Conservation (phyloP, 2,329 filamentous ascomycete species). For the Botryotinia narcissicola region DNA sequence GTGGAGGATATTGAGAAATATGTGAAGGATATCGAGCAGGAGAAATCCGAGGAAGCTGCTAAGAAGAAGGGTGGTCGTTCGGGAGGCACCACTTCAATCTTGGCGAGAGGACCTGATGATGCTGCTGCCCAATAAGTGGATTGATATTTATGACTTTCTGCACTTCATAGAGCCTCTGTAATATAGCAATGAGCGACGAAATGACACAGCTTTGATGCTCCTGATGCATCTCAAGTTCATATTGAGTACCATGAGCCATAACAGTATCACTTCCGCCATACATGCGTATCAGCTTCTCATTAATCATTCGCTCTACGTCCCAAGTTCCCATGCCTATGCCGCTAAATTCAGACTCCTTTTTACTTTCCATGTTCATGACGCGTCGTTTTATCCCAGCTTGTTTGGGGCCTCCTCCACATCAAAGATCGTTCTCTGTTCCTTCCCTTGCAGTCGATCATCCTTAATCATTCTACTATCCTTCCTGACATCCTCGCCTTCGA, state of each 20-base stretch:
- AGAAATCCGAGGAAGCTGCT: conserved; percentile 98
- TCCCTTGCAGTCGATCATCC: conserved; percentile 70
- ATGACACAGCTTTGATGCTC: conserved; percentile 17
- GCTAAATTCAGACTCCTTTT: conserved; percentile 35
- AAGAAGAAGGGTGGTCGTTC: conserved; percentile 88
- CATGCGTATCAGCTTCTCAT: conserved; percentile 13
- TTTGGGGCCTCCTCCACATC: conserved; percentile 73
- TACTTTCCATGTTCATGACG: not conserved
- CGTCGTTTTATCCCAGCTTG: conserved; percentile 62
- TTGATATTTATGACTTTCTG: conserved; percentile 25
- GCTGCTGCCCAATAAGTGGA: conserved; percentile 27
- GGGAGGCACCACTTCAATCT: conserved; percentile 70
- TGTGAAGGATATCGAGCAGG: conserved; percentile 98
- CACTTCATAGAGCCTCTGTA: conserved; percentile 37
- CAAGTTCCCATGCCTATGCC: conserved; percentile 25
- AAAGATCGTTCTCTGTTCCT: conserved; percentile 66
- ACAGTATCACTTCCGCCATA: not conserved
- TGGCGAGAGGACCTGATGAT: conserved; percentile 59
- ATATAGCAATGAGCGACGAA: conserved; percentile 39
- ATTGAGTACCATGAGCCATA: not conserved
- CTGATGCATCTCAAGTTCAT: conserved; percentile 5
- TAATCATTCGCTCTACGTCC: not conserved
- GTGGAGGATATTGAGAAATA: conserved; percentile 95
- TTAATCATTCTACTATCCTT: conserved; percentile 88
- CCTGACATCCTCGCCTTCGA: conserved; percentile 88